Conservation (phyloP, 192 early-diverging fungal genomes). For the Backusella macrospora region DNA sequence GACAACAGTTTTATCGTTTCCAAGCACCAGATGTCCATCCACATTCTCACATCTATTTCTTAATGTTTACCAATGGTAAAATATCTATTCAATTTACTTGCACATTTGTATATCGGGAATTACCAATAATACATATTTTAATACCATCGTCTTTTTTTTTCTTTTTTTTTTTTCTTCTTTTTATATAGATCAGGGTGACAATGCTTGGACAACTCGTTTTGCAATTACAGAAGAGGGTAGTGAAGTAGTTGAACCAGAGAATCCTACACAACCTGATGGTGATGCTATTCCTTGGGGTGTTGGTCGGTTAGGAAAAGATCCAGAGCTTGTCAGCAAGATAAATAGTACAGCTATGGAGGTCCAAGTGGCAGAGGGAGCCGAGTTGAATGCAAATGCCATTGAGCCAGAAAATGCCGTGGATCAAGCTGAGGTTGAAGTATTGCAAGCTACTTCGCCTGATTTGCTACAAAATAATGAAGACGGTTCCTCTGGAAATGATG, state of each 20-base stretch:
- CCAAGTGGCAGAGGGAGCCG: background rate
- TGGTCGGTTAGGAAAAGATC: slow-evolving; percentile 10
- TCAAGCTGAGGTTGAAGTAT: background rate
- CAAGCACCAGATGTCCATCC: slow-evolving; percentile 34
- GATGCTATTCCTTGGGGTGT: slow-evolving; percentile 20
- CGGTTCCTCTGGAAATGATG: no score
- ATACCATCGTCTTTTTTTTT: no score
- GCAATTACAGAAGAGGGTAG: slow-evolving; percentile 30
- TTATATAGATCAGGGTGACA: slow-evolving; percentile 16
- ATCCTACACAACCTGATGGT: slow-evolving; percentile 32
- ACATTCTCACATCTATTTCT: slow-evolving; percentile 42
- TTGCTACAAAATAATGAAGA: background rate
- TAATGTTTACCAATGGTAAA: slow-evolving; percentile 44
- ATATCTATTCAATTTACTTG: background rate
- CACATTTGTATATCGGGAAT: background rate
- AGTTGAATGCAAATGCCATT: background rate
- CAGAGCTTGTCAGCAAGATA: background rate
- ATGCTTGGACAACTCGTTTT: slow-evolving; percentile 46
- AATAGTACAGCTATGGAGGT: background rate
- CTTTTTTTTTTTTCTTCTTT: background rate
- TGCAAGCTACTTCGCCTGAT: background rate
- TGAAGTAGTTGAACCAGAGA: slow-evolving; percentile 11
- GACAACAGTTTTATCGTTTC: slow-evolving; percentile 16
- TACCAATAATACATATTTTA: no score
- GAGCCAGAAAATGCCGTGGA: background rate